Percentiles rank a stretch among this genome's conserved stretches.
Conservation (phyloP, 495 filamentous ascomycete species). For the Podospora pseudoanserina region DNA sequence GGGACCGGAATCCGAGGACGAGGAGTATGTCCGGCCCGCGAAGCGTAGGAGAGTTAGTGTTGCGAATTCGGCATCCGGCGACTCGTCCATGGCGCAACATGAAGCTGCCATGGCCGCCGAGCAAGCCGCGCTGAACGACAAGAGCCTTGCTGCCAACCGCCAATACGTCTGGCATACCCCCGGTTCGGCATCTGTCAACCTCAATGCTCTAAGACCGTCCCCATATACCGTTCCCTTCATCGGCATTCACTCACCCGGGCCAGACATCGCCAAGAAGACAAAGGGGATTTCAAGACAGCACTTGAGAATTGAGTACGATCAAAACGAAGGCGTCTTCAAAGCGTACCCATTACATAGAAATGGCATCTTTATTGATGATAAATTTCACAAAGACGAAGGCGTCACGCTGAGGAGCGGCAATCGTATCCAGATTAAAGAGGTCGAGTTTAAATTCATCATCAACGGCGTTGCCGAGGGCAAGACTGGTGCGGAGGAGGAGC, state of each 20-base stretch:
- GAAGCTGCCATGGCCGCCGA: constrained; percentile 10
- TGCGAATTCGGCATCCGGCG: constrained; percentile 23
- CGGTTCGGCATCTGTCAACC: constrained; percentile 48
- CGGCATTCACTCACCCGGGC: constrained; percentile 71
- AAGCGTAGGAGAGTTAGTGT: constrained; percentile 39
- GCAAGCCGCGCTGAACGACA: constrained; percentile 20
- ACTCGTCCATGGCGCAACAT: constrained; percentile 17
- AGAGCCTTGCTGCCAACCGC: constrained; percentile 38
- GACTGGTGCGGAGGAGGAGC: constrained; percentile 57
- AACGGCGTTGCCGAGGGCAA: constrained; percentile 68
- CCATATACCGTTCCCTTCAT: constrained; percentile 69
- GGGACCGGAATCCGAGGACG: constrained; percentile 47
- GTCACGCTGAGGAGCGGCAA: constrained; percentile 68
- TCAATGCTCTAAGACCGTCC: constrained; percentile 50
- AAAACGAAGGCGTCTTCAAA: constrained; percentile 68
- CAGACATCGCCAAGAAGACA: constrained; percentile 54
- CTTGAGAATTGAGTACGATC: constrained; percentile 78
- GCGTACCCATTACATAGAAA: constrained; percentile 80
- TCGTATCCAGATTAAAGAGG: constrained; percentile 73
- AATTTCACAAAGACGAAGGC: constrained; percentile 59
- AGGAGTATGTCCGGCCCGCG: constrained; percentile 34
- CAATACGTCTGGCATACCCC: constrained; percentile 50
- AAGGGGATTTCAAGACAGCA: constrained; percentile 84
- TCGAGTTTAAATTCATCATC: constrained; percentile 68
- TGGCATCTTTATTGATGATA: constrained; percentile 77